A percentile compares a stretch with the other conserved stretches of the same genome.
phyloP scores from a whole-genome alignment of 179 eudicot species.

The Beta macrorhiza region DNA sequence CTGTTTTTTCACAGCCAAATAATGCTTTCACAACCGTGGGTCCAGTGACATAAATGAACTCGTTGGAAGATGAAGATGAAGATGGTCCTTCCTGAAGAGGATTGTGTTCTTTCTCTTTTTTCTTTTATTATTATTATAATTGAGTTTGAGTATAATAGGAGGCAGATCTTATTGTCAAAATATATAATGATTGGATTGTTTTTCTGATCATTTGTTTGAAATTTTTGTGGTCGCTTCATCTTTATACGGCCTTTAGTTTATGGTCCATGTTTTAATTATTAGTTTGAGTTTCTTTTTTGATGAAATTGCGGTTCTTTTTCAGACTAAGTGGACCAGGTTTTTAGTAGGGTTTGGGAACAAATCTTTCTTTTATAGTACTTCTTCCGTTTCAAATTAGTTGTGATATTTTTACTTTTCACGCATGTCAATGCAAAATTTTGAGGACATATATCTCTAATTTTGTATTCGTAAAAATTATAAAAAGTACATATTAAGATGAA shows the following conservation, averaged over 20 bases:
- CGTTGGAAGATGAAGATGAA: background rate
- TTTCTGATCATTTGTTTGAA: conserved; percentile 15
- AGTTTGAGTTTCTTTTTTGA: background rate
- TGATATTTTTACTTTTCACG: too few relatives aligned
- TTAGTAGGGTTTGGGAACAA: too few relatives aligned
- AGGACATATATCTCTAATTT: too few relatives aligned
- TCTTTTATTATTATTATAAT: background rate
- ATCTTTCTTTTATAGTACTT: too few relatives aligned
- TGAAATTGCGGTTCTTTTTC: background rate
- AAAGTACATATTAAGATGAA: too few relatives aligned
- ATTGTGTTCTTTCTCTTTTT: background rate
- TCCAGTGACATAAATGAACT: conserved; percentile 1
- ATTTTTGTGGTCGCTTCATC: background rate
- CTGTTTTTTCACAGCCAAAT: background rate
- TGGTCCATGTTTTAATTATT: conserved; percentile 13
- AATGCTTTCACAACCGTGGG: conserved; percentile 7
- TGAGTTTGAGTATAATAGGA: background rate
- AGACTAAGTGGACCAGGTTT: background rate
- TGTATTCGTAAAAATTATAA: too few relatives aligned
- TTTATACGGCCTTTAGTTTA: background rate
- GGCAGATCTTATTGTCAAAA: conserved; percentile 5
- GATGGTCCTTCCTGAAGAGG: background rate
- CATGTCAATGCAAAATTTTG: too few relatives aligned
- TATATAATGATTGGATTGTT: conserved; percentile 2
- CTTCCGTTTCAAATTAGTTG: too few relatives aligned